These are phyloP conservation scores for Solanum tacnaense DNA, from an alignment of 257 asterid genomes.

Conservation along the genomic window DNA sequence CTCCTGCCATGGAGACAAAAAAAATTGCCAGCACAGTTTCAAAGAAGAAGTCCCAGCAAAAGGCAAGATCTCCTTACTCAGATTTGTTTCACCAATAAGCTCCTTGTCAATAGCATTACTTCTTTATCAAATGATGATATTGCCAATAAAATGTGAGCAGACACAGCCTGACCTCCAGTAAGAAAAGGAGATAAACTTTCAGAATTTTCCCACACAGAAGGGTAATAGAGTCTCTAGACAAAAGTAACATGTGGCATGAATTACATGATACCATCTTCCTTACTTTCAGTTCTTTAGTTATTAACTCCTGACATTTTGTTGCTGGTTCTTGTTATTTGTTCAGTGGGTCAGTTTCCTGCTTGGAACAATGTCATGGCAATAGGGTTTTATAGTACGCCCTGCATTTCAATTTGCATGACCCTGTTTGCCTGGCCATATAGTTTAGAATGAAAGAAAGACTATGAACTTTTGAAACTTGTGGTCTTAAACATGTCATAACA, in stretches of 20 bases:
- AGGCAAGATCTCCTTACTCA: slow-evolving; percentile 30
- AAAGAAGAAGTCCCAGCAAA: slow-evolving; percentile 48
- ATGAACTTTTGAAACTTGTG: neutral
- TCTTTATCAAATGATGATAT: neutral
- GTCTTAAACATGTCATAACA: neutral
- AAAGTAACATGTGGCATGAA: neutral
- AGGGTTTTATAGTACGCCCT: neutral
- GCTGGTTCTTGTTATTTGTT: neutral
- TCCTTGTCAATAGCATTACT: neutral
- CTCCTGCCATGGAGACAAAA: slow-evolving; percentile 36
- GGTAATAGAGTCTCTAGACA: neutral
- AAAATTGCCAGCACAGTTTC: slow-evolving; percentile 27
- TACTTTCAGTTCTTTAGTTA: neutral
- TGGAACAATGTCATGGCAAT: neutral
- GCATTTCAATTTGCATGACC: neutral
- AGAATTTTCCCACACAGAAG: neutral
- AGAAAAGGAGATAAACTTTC: neutral
- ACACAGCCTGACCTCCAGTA: neutral
- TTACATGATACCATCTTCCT: neutral
- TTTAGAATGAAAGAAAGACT: neutral
- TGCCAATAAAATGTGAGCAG: neutral
- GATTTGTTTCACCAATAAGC: neutral
- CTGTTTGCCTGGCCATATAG: neutral
- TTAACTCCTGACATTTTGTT: neutral
- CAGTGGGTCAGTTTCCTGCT: neutral